phyloP scores from a whole-genome alignment of 768 basidiomycete species.

The Agrocybe pediades region DNA sequence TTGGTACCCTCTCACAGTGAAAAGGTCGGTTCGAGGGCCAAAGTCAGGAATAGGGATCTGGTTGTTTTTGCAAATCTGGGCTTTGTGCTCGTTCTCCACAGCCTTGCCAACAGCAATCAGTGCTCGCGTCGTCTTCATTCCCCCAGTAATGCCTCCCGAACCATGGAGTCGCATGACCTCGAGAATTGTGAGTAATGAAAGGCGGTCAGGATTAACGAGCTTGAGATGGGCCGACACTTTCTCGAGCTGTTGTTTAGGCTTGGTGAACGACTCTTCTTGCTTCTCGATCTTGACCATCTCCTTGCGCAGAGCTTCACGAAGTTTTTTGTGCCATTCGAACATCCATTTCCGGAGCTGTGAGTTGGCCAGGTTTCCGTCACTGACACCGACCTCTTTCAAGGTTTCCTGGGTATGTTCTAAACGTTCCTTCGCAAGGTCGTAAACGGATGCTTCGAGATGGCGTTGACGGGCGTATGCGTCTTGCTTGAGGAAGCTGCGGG shows the following conservation, averaged over 20 bases:
- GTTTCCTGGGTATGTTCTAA: slow-evolving; percentile 62
- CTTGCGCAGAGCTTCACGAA: slow-evolving; percentile 49
- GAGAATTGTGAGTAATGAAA: slow-evolving; percentile 87
- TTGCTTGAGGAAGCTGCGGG: slow-evolving; percentile 62
- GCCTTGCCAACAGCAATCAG: slow-evolving; percentile 79
- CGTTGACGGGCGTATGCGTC: slow-evolving; percentile 78
- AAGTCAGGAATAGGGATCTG: slow-evolving; percentile 53
- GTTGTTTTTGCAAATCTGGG: slow-evolving; percentile 71
- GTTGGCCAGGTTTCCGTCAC: slow-evolving; percentile 40
- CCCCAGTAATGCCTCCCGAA: slow-evolving; percentile 73
- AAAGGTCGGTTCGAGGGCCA: slow-evolving; percentile 42
- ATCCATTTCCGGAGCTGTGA: slow-evolving; percentile 73
- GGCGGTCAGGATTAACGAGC: slow-evolving; percentile 72
- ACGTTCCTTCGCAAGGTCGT: slow-evolving; percentile 77
- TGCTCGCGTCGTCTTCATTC: slow-evolving; percentile 89
- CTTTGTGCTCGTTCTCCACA: slow-evolving; percentile 90
- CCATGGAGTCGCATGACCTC: slow-evolving; percentile 85
- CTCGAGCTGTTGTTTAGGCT: background rate
- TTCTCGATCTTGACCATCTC: slow-evolving; percentile 56
- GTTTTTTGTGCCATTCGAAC: slow-evolving; percentile 80
- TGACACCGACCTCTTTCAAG: slow-evolving; percentile 61
- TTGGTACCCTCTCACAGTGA: slow-evolving; percentile 60
- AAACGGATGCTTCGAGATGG: slow-evolving; percentile 82
- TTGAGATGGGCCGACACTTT: slow-evolving; percentile 69
- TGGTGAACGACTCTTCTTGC: slow-evolving; percentile 1